A percentile compares a stretch with the other conserved stretches of the same genome.
Evolutionary conservation across 192 early-diverging fungal species (phyloP).

Genomic region (Mortierella antarctica): DNA sequence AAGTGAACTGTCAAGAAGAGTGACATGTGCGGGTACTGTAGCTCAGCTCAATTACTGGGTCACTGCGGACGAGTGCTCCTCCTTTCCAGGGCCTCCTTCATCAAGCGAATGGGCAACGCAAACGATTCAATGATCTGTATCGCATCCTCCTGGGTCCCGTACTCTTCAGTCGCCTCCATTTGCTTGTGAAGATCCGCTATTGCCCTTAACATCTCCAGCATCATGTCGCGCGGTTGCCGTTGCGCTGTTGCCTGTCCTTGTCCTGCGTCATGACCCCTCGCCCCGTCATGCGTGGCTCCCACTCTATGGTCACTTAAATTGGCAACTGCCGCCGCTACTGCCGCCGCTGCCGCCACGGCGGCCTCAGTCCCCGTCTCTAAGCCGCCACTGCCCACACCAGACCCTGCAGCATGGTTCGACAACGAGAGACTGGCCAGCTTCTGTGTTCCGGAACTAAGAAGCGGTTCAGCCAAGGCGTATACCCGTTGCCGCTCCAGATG

Average conservation of each 20-base stretch:
- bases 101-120: slow-evolving; percentile 31
- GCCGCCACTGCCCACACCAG: too few relatives aligned
- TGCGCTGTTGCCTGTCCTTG: slow-evolving; percentile 5
- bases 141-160: slow-evolving; percentile 42
- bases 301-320: not conserved
- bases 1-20: not conserved
- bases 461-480: slow-evolving; percentile 3
- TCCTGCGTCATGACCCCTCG: not conserved
- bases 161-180: slow-evolving; percentile 41
- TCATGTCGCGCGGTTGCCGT: slow-evolving; percentile 31
- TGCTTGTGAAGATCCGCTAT: slow-evolving; percentile 43
- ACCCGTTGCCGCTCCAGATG: not conserved
- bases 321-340: not conserved
- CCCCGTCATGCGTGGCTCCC: too few relatives aligned
- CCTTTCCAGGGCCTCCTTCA: slow-evolving; percentile 48
- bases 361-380: too few relatives aligned
- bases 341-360: not conserved
- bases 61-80: slow-evolving; percentile 10
- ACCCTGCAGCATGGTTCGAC: too few relatives aligned
- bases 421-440: slow-evolving; percentile 9
- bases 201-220: slow-evolving; percentile 37
- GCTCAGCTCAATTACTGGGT: not conserved
- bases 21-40: not conserved
- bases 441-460: slow-evolving; percentile 16
- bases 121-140: slow-evolving; percentile 46